Percentiles rank a stretch among this genome's conserved stretches.
Conservation (phyloP, 1,284 basidiomycete genomes). For the Lentinula novae-zelandiae region DNA sequence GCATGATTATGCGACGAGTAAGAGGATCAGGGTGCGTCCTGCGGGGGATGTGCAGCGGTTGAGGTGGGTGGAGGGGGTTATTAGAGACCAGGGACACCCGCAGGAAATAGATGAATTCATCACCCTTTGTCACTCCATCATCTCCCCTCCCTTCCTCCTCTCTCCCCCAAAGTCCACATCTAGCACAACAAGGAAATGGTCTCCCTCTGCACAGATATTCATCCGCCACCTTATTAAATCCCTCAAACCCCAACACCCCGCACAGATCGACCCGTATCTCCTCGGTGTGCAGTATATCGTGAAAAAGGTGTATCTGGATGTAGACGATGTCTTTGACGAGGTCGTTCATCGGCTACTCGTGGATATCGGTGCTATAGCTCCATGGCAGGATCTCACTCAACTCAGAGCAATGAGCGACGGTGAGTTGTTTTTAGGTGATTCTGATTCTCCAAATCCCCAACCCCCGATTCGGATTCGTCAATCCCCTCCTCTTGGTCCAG, state of each 20-base stretch:
- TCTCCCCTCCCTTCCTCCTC: too few relatives aligned
- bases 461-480: too few relatives aligned
- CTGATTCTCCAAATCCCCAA: too few relatives aligned
- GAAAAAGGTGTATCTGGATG: slow-evolving; percentile 48
- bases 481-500: slow-evolving; percentile 28
- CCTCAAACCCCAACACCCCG: slow-evolving; percentile 52
- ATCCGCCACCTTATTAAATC: slow-evolving; percentile 66
- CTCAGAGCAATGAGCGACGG: slow-evolving; percentile 22
- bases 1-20: slow-evolving; percentile 50
- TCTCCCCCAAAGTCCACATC: not conserved
- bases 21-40: slow-evolving; percentile 72
- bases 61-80: slow-evolving; percentile 42
- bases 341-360: slow-evolving; percentile 47
- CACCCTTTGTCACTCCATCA: too few relatives aligned
- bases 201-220: slow-evolving; percentile 57
- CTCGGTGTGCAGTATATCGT: slow-evolving; percentile 56
- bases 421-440: not conserved
- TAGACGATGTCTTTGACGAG: slow-evolving; percentile 33
- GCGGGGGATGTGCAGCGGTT: slow-evolving; percentile 49
- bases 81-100: not conserved
- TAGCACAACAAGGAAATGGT: slow-evolving; percentile 36
- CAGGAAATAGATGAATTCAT: slow-evolving; percentile 5
- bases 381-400: slow-evolving; percentile 64
- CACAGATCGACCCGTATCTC: slow-evolving; percentile 64
- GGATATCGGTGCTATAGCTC: slow-evolving; percentile 67